Percentiles rank a stretch among this genome's conserved stretches.
phyloP scores from a whole-genome alignment of 495 filamentous ascomycete genomes.

The Penicillium chermesinum region DNA sequence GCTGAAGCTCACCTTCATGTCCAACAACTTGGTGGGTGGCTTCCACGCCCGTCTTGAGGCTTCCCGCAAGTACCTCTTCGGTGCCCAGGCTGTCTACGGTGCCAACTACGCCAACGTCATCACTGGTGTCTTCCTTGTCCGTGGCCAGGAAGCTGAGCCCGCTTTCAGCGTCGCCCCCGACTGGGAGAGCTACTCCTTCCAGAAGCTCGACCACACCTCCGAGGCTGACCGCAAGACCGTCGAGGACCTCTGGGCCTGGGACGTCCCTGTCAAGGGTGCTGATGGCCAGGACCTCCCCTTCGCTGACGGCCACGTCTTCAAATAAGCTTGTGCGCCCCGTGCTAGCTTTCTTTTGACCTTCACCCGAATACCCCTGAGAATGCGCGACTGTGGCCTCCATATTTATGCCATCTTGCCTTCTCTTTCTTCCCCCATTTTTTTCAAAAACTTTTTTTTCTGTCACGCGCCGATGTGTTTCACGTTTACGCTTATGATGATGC shows the following conservation, averaged over 20 bases:
- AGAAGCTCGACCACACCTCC: slow-evolving; percentile 85
- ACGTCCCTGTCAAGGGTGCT: slow-evolving; percentile 64
- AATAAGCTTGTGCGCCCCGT: slow-evolving; percentile 56
- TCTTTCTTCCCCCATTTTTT: slow-evolving; percentile 8
- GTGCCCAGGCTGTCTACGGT: slow-evolving; percentile 84
- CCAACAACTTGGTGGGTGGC: slow-evolving; percentile 90
- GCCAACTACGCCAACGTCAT: slow-evolving; percentile 80
- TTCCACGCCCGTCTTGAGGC: slow-evolving; percentile 97
- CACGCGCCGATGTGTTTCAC: slow-evolving; percentile 29
- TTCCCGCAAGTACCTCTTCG: slow-evolving; percentile 98
- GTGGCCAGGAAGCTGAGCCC: slow-evolving; percentile 77
- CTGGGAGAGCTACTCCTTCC: slow-evolving; percentile 93
- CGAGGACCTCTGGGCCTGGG: slow-evolving; percentile 84
- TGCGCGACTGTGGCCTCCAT: slow-evolving; percentile 5
- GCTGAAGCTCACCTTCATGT: slow-evolving; percentile 96
- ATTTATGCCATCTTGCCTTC: slow-evolving; percentile 6
- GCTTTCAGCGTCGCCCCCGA: slow-evolving; percentile 97
- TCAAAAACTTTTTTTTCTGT: slow-evolving; percentile 16
- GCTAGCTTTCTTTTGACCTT: slow-evolving; percentile 1
- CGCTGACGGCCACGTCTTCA: slow-evolving; percentile 97
- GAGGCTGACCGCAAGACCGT: slow-evolving; percentile 77
- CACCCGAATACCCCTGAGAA: slow-evolving; percentile 21
- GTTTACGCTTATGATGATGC: slow-evolving; percentile 31
- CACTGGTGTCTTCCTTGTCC: slow-evolving; percentile 86
- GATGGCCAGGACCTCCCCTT: slow-evolving; percentile 73